Evolutionary conservation across 768 basidiomycete genomes (phyloP), one percentile per base, ranked within the genome.

Genomic region (Tylopilus intermedius): DNA sequence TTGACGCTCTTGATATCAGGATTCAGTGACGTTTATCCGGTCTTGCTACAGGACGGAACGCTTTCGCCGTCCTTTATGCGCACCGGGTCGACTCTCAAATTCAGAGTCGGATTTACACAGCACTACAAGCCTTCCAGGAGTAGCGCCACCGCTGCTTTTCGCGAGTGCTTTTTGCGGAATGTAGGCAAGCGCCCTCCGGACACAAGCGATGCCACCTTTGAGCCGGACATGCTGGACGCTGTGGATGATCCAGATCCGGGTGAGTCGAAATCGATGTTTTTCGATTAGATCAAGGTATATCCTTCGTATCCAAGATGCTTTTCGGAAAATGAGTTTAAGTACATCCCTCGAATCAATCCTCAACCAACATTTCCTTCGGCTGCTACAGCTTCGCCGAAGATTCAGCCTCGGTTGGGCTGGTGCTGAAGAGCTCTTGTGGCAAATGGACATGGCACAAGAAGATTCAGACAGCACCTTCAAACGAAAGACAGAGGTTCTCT

Each of bases 341-440:
- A 72, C 72, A 37, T 80, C 84, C 5, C 66, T 89, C 29, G 84
- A 87, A 60, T 72, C 79, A 3, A 65, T 86, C 40, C 68, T 88
- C 54, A 77, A 85, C 48, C 73, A 81, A 47, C 72, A 76, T 8
- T 76, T 88, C 53, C 61, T 83, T 26, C 76, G 73, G 43, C 60
- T 87, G 15, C 64, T 88, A 22, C 75, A 75, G 51, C 62, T 82
- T 3, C 71, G 85, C 41, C 61, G 76, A 32, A 72, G 72, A 58
- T 83, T 79, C 57, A 69, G 69, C 4, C 66, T 85, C 11, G 83
- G 83, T 11, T 89, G 86, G 86, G 82, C 85, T 3, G 83, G 79
- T 3, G 86, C 84, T 3, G 87, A 88, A 59, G 57, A 74, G 15
- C 68, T 87, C 44, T 63, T 74, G 43, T 62, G 72, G 47, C 71